Conservation (phyloP, 345 rosid genomes). For the Hibiscus mutabilis region DNA sequence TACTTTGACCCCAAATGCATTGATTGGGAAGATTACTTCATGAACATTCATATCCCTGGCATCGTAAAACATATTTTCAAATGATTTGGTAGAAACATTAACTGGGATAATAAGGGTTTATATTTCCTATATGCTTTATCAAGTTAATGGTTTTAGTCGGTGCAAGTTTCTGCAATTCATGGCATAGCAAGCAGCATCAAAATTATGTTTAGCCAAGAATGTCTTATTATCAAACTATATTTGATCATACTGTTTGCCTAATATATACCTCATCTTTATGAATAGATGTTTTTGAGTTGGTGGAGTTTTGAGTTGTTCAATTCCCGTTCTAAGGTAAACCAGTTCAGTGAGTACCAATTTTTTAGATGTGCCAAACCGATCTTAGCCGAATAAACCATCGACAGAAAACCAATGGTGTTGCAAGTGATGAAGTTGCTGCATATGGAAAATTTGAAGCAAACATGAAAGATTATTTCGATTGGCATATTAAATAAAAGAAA, state of each 20-base stretch:
- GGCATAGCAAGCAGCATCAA: not conserved
- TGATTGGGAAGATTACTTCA: conserved; percentile 19
- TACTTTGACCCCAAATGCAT: conserved; percentile 15
- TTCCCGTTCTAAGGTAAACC: not conserved
- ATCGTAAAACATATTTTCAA: conserved; percentile 8
- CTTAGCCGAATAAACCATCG: too few relatives aligned
- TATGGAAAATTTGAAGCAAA: not conserved
- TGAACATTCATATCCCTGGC: conserved; percentile 15
- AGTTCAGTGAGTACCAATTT: not conserved
- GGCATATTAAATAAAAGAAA: not conserved
- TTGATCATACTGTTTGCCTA: not conserved
- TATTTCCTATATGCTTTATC: not conserved
- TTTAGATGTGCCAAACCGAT: not conserved
- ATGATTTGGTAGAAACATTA: not conserved
- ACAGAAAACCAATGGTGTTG: conserved; percentile 19
- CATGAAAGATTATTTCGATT: not conserved
- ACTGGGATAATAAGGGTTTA: not conserved
- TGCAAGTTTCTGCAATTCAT: not conserved
- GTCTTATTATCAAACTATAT: not conserved
- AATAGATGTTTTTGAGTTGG: not conserved
- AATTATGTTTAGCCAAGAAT: not conserved
- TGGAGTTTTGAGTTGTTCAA: not conserved
- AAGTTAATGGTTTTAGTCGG: not conserved
- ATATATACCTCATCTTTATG: not conserved
- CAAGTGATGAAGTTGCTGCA: not conserved